Evolutionary conservation across 306 rosid genomes (phyloP).

Genomic region (Canavalia ensiformis): DNA sequence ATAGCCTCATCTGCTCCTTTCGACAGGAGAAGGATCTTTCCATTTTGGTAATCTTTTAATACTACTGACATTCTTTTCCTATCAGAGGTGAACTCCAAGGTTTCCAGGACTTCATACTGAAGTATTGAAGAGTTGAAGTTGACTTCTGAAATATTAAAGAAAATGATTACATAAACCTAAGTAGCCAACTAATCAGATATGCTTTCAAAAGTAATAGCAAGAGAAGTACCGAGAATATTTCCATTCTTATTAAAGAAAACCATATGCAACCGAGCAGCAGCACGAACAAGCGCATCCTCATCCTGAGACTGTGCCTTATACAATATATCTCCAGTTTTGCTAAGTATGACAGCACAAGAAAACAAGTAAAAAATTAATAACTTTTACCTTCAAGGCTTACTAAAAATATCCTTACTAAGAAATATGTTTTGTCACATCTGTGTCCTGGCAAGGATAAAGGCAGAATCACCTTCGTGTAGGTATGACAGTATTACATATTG

Average conservation of each 20-base stretch:
- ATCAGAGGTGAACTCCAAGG: conserved; percentile 94
- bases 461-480: conserved; percentile 79
- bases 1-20: conserved; percentile 99
- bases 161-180: conserved; percentile 42
- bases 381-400: not conserved
- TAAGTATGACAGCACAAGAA: conserved; percentile 52
- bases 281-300: conserved; percentile 97
- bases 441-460: conserved; percentile 44
- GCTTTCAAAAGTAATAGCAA: conserved; percentile 45
- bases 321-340: conserved; percentile 87
- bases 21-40: conserved; percentile 82
- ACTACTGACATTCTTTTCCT: conserved; percentile 98
- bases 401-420: conserved; percentile 35
- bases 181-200: conserved; percentile 42
- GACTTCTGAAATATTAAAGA: conserved; percentile 74
- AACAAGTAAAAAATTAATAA: conserved; percentile 38
- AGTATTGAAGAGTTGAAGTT: conserved; percentile 74
- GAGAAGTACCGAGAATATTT: conserved; percentile 70
- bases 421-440: conserved; percentile 1
- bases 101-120: conserved; percentile 88
- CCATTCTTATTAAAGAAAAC: conserved; percentile 79
- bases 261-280: conserved; percentile 92
- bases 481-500: conserved; percentile 93
- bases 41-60: conserved; percentile 86
- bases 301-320: conserved; percentile 99